Evolutionary conservation across 345 rosid species (phyloP).

Genomic region (Schrenkiella parvula): DNA sequence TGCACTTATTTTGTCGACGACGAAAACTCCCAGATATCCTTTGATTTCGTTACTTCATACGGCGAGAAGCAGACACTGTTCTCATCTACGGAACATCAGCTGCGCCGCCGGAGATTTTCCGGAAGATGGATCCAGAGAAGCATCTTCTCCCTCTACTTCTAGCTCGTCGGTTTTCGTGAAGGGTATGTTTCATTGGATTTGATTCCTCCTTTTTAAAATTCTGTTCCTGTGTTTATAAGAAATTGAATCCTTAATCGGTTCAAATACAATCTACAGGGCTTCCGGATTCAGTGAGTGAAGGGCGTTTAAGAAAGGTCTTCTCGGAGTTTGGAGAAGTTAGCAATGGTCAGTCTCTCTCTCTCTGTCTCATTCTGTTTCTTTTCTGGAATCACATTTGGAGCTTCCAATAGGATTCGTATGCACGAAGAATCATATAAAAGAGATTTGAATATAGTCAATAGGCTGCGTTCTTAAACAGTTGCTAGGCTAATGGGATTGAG

Average conservation of each 20-base stretch:
- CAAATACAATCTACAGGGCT: conserved; percentile 32
- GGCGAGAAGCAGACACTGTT: conserved; percentile 9
- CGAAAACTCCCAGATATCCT: conserved; percentile 4
- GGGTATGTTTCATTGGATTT: conserved; percentile 8
- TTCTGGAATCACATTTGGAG: not conserved
- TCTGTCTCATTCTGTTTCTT: not conserved
- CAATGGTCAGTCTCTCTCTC: conserved; percentile 34
- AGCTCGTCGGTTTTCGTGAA: conserved; percentile 32
- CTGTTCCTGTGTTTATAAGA: not conserved
- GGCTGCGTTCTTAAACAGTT: not conserved
- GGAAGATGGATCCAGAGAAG: conserved; percentile 4
- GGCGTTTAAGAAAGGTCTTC: conserved; percentile 45
- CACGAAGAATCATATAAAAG: not conserved
- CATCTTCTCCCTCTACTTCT: conserved; percentile 14
- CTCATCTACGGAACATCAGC: conserved; percentile 20
- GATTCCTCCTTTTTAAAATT: not conserved
- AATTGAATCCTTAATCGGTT: not conserved
- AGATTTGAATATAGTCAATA: not conserved
- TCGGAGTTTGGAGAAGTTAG: conserved; percentile 47
- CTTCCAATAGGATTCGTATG: not conserved
- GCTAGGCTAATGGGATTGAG: not conserved
- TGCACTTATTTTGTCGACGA: not conserved
- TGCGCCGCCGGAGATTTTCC: conserved; percentile 18
- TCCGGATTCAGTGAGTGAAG: conserved; percentile 49
- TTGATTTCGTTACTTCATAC: not conserved